Evolutionary conservation across 371 early-diverging fungal genomes (phyloP).

Genomic region (Nematocida major): DNA sequence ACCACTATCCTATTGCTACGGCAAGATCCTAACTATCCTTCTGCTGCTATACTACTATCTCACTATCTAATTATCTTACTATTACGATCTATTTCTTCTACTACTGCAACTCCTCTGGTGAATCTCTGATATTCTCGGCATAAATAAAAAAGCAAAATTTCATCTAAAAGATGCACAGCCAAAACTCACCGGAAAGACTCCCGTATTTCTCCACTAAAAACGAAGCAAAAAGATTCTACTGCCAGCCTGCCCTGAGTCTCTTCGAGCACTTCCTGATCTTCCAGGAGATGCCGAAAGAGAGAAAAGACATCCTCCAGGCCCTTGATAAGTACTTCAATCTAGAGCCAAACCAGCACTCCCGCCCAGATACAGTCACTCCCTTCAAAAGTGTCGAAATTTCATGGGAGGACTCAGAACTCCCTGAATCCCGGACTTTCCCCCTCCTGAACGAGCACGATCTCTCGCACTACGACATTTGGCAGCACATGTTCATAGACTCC

Average conservation of each 20-base stretch:
- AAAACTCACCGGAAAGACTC: neutral
- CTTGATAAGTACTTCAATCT: neutral
- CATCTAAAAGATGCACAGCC: neutral
- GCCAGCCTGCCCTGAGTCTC: neutral
- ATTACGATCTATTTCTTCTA: too few relatives aligned
- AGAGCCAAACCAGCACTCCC: neutral
- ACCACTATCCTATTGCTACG: too few relatives aligned
- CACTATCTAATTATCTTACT: too few relatives aligned
- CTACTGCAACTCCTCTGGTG: too few relatives aligned
- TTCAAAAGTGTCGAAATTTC: neutral
- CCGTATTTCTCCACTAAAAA: neutral
- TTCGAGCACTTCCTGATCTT: neutral
- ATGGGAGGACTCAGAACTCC: neutral
- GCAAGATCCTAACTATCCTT: too few relatives aligned
- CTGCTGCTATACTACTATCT: too few relatives aligned
- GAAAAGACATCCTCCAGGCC: neutral
- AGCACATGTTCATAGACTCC: neutral
- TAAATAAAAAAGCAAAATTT: neutral
- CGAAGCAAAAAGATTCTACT: neutral
- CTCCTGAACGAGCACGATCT: neutral
- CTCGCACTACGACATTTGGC: slow-evolving; percentile 1
- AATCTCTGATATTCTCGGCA: neutral
- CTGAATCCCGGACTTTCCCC: too few relatives aligned
- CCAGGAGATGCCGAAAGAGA: neutral
- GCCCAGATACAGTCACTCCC: too few relatives aligned